phyloP scores from a whole-genome alignment of 257 asterid species.

The Solanum etuberosum region DNA sequence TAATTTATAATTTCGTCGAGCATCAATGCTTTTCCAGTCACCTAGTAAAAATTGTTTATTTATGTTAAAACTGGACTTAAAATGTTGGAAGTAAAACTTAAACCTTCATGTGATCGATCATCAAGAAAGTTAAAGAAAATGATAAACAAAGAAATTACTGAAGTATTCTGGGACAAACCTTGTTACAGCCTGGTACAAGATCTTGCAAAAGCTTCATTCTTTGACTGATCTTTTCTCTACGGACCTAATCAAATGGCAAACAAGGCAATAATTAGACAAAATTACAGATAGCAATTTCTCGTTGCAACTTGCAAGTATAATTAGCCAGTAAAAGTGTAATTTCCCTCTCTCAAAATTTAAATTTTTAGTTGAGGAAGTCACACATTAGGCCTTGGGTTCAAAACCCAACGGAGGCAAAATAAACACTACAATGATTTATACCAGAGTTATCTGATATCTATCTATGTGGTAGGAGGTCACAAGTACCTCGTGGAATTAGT shows the following conservation, averaged over 20 bases:
- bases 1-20: constrained; percentile 91
- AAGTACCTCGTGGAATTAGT: not conserved
- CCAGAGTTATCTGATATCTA: too few species aligned
- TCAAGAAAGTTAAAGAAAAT: not conserved
- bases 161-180: constrained; percentile 30
- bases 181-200: constrained; percentile 95
- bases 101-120: not conserved
- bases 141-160: not conserved
- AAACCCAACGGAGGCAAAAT: not conserved
- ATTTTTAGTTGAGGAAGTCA: not conserved
- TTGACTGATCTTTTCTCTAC: constrained; percentile 93
- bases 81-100: not conserved
- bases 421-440: not conserved
- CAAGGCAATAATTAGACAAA: not conserved
- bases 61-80: not conserved
- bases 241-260: constrained; percentile 35
- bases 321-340: not conserved
- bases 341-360: not conserved
- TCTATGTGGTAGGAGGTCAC: not conserved
- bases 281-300: not conserved
- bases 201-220: constrained; percentile 95
- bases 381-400: not conserved
- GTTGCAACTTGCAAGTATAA: not conserved
- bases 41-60: constrained; percentile 26
- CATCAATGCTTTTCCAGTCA: constrained; percentile 93